Base-by-base conservation (phyloP, 2,329 filamentous ascomycete species). In the Claviceps sorghi region DNA sequence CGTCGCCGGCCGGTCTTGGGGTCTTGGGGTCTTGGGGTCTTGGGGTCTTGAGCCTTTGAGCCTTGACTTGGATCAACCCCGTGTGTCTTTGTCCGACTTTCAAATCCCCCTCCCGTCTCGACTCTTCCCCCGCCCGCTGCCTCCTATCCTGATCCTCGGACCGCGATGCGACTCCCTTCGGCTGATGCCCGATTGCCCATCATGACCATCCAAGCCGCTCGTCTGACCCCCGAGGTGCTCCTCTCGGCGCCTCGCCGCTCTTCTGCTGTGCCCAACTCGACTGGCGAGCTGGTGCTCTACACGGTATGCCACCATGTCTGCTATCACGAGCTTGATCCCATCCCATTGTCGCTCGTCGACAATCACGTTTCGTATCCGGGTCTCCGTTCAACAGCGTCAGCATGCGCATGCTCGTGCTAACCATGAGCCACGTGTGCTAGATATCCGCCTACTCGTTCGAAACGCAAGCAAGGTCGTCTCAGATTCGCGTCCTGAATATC, bases 381-480 rank as follows among this genome's bases (percentile, higher is more conserved):
- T n/a, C n/a, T 46, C 13, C 8, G 26, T 32, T 32, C 9, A 46
- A 9, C 44, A 29, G n/a, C 26, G 17, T 19, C n/a, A n/a, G 26
- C 26, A 15, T 26, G 10, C 15, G 41, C 15, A 11, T 42, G 19
- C 9, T 19, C 10, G 41, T 26, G 26, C 41, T 43, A 13, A 43
- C 8, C 9, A 10, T 8, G n/a, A 19, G 43, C 6, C 50, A 11
- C 32, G n/a, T n/a, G 15, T 8, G 36, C 47, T 19, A 82, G 65
- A 72, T 82, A 17, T 86, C 84, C 0, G 80, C 83, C 1, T 95
- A 95, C 66, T 90, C 82, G 5, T 95, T 95, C 66, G 74, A 84
- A 41, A 75, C 79, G 0, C 88, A 94, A 63, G 74, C 75, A 47
- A 84, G 83, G 63, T 78, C 75, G 5, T 75, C 72, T 54, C 83